Percentiles rank a stretch among this genome's conserved stretches.
These are phyloP conservation scores for Dioscorea cayenensis DNA, from an alignment of 116 monocot genomes.

Conservation along the genomic window DNA sequence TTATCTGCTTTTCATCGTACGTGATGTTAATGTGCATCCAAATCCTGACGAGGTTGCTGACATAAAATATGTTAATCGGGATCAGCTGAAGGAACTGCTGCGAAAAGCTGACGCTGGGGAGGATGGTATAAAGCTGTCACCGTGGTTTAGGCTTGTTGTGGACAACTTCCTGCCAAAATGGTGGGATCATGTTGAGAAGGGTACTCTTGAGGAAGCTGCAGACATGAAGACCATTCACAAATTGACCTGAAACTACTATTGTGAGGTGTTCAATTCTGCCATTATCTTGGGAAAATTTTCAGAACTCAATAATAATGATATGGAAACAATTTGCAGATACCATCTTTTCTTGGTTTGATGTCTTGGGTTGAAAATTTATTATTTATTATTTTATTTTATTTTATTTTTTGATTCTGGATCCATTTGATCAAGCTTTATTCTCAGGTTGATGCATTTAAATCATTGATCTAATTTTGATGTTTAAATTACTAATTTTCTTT, in stretches of 20 bases:
- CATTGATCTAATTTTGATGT: no score
- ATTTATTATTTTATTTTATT: no score
- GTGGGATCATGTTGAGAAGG: slow-evolving; percentile 92
- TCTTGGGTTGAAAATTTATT: no score
- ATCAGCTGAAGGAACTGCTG: slow-evolving; percentile 66
- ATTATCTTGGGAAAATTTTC: not conserved
- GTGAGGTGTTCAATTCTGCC: not conserved
- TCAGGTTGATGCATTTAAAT: no score
- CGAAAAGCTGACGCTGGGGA: slow-evolving; percentile 75
- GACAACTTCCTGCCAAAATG: slow-evolving; percentile 88
- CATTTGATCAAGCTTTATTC: no score
- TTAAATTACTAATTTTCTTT: no score
- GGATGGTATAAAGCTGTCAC: slow-evolving; percentile 73
- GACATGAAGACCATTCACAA: slow-evolving; percentile 94
- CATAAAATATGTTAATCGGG: slow-evolving; percentile 64
- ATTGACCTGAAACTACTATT: slow-evolving; percentile 32
- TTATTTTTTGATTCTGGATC: no score
- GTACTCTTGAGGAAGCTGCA: slow-evolving; percentile 59
- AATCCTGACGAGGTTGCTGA: slow-evolving; percentile 91
- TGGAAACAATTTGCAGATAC: no score
- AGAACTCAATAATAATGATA: no score
- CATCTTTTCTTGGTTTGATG: no score
- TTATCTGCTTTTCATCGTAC: slow-evolving; percentile 83
- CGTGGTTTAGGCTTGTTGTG: slow-evolving; percentile 93
- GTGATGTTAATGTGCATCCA: slow-evolving; percentile 68